Percentiles rank a stretch among this genome's conserved stretches.
Evolutionary conservation across 225 moss, liverwort and hornwort species (phyloP).

Genomic region (Pleurozium schreberi): DNA sequence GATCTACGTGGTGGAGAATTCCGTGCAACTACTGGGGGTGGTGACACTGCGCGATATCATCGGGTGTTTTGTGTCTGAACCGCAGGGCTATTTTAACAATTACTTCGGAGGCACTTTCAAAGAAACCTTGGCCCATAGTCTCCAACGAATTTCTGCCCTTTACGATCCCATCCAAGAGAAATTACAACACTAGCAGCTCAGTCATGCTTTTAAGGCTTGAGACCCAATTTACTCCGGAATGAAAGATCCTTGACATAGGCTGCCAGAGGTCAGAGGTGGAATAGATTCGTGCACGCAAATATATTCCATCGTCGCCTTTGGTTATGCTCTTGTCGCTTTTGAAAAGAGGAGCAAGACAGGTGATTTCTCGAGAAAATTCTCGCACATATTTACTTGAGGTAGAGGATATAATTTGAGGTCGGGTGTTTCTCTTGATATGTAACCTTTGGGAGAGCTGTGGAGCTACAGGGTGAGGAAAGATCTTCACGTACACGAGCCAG

Average conservation of each 20-base stretch:
- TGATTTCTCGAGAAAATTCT: not conserved
- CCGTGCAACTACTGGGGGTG: conserved; percentile 29
- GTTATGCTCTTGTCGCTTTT: too few species aligned
- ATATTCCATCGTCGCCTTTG: not conserved
- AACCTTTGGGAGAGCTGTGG: not conserved
- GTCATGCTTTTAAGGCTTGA: not conserved
- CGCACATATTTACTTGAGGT: not conserved
- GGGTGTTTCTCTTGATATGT: not conserved
- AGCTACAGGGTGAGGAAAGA: not conserved
- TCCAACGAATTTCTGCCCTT: not conserved
- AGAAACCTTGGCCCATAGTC: conserved; percentile 1
- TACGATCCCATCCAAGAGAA: not conserved
- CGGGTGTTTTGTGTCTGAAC: conserved; percentile 68
- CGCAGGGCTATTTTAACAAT: conserved; percentile 48
- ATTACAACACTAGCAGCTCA: not conserved
- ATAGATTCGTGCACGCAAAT: too few species aligned
- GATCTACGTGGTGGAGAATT: conserved; percentile 54
- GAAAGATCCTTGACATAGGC: too few species aligned
- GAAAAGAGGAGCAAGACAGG: too few species aligned
- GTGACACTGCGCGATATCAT: conserved; percentile 81
- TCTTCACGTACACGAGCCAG: not conserved
- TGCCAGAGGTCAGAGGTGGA: not conserved
- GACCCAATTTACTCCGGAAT: not conserved
- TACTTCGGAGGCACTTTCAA: conserved; percentile 56
- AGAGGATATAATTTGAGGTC: not conserved